Base-by-base conservation (phyloP, 495 filamentous ascomycete species). In the Podospora anserina region DNA sequence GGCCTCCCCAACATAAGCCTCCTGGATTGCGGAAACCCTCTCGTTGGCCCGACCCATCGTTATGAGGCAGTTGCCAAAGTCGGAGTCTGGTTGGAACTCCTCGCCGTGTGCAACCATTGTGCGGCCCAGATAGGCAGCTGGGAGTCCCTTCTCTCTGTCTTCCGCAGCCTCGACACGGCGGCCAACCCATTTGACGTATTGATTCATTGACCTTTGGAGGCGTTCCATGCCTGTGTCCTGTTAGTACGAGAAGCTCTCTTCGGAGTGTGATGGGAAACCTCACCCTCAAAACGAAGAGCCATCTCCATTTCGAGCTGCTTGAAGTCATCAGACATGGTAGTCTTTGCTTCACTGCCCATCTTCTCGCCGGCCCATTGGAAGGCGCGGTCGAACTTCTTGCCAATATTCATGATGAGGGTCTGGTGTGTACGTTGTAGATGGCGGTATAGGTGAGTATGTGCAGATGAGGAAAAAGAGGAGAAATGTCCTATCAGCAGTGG, bases 331-430 rank as follows among this genome's bases (percentile, higher is more conserved):
- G 93, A 91, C 63, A 92, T 88, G 75, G 82, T 89, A 15, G 94
- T 97, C 81, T 94, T 97, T 75, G 87, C 87, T 80, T 98, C 95
- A 61, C 88, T 88, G 72, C 95, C 95, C 93, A 99, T 97, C 81
- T 93, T 89, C 83, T 99, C 95, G 66, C 92, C 92, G 13, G 93
- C 93, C 94, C 94, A 99, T 90, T 99, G 95, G 85, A 95, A 96
- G 82, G 97, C 89, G 69, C 96, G 90, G 80, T 92, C 95, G 76
- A 98, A 87, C 78, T 96, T 97, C 86, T 96, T 94, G 81, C 93
- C 94, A 83, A 97, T 89, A 80, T 94, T 92, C 93, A 97, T 96
- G 44, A 65, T 83, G 70, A 61, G 54, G 64, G 49, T 39, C 11
- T 66, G 66, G 20, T 53, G 39, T 32, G 30, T 19, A 32, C 7